Base-by-base conservation (phyloP, 2,329 filamentous ascomycete genomes). In the Pyricularia sp. region DNA sequence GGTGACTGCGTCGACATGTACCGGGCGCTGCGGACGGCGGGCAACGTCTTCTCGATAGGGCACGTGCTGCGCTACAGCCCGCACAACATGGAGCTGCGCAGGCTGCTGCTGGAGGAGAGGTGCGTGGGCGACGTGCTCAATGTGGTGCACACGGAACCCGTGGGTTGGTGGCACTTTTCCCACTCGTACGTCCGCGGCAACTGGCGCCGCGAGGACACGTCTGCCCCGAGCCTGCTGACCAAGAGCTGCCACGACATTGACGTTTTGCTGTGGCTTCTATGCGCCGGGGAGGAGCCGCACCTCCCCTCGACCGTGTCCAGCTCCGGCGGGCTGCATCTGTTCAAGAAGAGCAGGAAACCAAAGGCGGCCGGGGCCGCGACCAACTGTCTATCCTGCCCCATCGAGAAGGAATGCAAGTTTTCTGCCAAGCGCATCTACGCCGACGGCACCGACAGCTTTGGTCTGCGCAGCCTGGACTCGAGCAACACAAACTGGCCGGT, bases 181-280 rank as follows among this genome's bases (percentile, higher is more conserved):
- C 93, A 96, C 74, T 91, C 88, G 57, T 96, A 93, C 70, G 93
- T 97, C 44, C 84, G 90, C 60, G 94, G 94, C 19, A 97, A 97
- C 76, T 97, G 94, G 94, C 85, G 93, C 6, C 90, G 90, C 68
- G 86, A 91, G 69, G 88, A 85, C 0, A 88, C 79, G 5, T 87
- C 83, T n/a, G 93, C 84, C 28, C 93, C 88, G 7, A 93, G 90
- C 1, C 81, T 99, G 1, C 81, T 99, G 33, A 96, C 93, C 2
- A 99, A 97, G 76, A 96, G 91, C 66, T 97, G 94, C 70, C 94
- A 99, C 71, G 94, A 99, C 70, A 90, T 99, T 62, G 94, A 99
- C 72, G 85, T 97, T 65, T 78, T 97, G 4, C 79, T 97, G 19
- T 99, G 94, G 94, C 78, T 97, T 61, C 82, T 97, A 12, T 93